Evolutionary conservation across 2,329 filamentous ascomycete species (phyloP), one percentile per base, ranked within the genome.

Genomic region (Plectosphaerella plurivora): DNA sequence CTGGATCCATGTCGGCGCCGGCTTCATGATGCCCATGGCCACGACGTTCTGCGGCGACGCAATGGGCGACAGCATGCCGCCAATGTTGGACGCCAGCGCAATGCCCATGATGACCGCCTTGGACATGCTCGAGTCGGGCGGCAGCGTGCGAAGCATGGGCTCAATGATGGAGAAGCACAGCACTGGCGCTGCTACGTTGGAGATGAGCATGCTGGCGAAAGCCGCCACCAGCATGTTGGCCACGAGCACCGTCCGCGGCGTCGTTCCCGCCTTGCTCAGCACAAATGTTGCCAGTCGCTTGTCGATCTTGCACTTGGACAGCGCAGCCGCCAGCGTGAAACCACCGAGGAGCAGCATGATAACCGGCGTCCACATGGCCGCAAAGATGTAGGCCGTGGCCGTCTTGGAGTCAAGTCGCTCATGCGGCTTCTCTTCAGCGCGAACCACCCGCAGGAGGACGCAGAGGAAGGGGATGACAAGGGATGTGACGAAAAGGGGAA

Each of bases 151-250:
- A 25, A 99, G 81, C 75, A 99, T 91, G 4, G 95, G 94, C 85
- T 93, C 92, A 55, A 99, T 96, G 63, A 99, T 97, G 18, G 91
- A 96, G 70, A 95, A 97, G 75, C 94, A 99, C 37, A 99, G 80
- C 10, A 99, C 94, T 0, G 94, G 94, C 2, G 95, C 93, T 1
- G 94, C 94, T 25, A 99, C 95, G 61, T 99, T 99, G 72, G 91
- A 96, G 64, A 99, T 97, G 78, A 96, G 91, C 94, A 99, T 99
- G 62, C 91, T 97, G 9, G 95, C 88, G 68, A 99, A 95, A 64
- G 94, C 95, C 51, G 93, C 92, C 42, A 99, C 94, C 62, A 97
- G 92, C 94, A 99, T 99, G 73, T 93, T 97, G 51, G 93, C 94
- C n/a, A 99, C 72, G 5, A 99, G 78, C 4, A 99, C 94, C 3